phyloP scores from a whole-genome alignment of 176 grass and related monocot species.

The Paspalum vaginatum region DNA sequence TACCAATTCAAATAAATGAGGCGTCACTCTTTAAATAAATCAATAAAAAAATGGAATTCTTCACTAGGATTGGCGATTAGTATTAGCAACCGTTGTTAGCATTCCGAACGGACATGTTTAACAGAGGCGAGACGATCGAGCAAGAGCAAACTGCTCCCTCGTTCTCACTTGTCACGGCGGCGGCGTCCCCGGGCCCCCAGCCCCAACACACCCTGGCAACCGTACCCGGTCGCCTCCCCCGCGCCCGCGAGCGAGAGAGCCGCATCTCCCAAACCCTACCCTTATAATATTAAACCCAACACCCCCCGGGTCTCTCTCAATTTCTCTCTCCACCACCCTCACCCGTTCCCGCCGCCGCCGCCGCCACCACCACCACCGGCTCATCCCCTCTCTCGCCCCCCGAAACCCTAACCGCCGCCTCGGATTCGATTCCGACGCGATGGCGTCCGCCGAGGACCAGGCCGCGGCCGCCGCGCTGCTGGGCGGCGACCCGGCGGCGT shows the following conservation, averaged over 20 bases:
- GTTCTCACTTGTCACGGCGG: neutral
- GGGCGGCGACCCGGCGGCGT: conserved; percentile 64
- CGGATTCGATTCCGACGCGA: conserved; percentile 34
- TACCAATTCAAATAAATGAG: too few relatives aligned
- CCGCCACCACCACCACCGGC: conserved; percentile 30
- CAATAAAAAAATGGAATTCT: too few relatives aligned
- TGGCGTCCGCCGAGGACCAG: conserved; percentile 63
- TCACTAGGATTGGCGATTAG: too few relatives aligned
- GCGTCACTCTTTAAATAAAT: too few relatives aligned
- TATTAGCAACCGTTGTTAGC: too few relatives aligned
- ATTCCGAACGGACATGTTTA: too few relatives aligned
- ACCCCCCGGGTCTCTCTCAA: conserved; percentile 2
- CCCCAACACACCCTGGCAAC: neutral
- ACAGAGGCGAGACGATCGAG: too few relatives aligned
- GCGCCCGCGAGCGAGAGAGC: neutral
- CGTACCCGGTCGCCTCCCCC: neutral
- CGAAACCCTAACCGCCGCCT: conserved; percentile 44
- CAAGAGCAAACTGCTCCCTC: neutral
- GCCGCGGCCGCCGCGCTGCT: conserved; percentile 63
- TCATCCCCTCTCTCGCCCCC: neutral
- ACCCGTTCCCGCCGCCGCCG: conserved; percentile 37
- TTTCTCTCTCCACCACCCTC: conserved; percentile 34
- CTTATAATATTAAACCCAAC: conserved; percentile 62
- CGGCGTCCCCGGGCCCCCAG: neutral
- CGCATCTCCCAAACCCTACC: conserved; percentile 62